phyloP scores from a whole-genome alignment of 2,329 filamentous ascomycete species.

The Fusarium subglutinans region DNA sequence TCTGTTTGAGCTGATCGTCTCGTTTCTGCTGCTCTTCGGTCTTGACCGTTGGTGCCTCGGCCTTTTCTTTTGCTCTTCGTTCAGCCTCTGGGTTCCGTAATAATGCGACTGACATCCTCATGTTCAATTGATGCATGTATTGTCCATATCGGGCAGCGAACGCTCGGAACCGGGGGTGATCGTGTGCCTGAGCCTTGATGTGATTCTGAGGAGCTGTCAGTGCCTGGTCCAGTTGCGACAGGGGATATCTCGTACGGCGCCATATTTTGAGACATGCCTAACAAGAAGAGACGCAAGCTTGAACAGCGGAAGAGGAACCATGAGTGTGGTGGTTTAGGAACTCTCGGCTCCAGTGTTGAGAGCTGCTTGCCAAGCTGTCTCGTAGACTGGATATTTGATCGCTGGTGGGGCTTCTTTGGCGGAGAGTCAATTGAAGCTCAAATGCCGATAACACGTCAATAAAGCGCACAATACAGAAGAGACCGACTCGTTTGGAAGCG shows the following conservation, averaged over 20 bases:
- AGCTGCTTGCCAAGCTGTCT: slow-evolving; percentile 15
- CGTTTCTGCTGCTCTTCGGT: slow-evolving; percentile 68
- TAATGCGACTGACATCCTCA: slow-evolving; percentile 69
- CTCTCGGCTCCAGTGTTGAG: slow-evolving; percentile 32
- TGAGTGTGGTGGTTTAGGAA: slow-evolving; percentile 44
- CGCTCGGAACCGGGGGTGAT: slow-evolving; percentile 67
- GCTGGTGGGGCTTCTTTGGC: slow-evolving; percentile 25
- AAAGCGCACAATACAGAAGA: not conserved
- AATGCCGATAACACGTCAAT: not conserved
- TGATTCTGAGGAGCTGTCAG: slow-evolving; percentile 60
- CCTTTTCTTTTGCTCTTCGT: slow-evolving; percentile 67
- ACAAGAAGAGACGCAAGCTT: slow-evolving; percentile 73
- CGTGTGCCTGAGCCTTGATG: slow-evolving; percentile 73
- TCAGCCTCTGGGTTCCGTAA: slow-evolving; percentile 67
- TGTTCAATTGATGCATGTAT: slow-evolving; percentile 72
- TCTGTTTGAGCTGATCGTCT: slow-evolving; percentile 59
- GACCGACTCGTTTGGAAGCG: not conserved
- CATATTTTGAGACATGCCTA: slow-evolving; percentile 74
- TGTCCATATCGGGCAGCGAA: slow-evolving; percentile 72
- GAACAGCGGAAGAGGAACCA: slow-evolving; percentile 74
- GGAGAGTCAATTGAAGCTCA: slow-evolving; percentile 16
- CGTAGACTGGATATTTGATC: slow-evolving; percentile 10
- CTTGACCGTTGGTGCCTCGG: slow-evolving; percentile 71
- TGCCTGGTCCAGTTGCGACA: not conserved
- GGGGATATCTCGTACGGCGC: slow-evolving; percentile 62